Evolutionary conservation across 2,329 filamentous ascomycete species (phyloP), one percentile per base, ranked within the genome.

Genomic region (Helotiales sp.): DNA sequence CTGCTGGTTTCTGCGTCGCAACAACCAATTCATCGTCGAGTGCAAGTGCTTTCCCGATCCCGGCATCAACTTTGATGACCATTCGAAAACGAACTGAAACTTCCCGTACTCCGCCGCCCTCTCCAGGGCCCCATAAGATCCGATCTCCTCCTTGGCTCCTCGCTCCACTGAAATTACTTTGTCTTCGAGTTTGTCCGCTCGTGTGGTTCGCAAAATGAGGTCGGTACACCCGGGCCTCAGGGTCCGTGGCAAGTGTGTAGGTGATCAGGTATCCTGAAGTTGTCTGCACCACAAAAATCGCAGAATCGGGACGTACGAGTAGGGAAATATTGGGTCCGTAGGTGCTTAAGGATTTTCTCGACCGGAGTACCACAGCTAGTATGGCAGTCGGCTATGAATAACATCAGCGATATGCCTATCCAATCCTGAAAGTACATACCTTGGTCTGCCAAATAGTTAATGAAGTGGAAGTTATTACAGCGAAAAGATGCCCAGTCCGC

Each of bases 391-490:
- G 96, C 91, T 97, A 77, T 61, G 69, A 76, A 15, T 2, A 49
- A 47, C 7, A 47, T 70, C 60, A 71, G 68, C 71, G 59, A 64
- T 64, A 32, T 54, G 24, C 40, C 61, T 26, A 26, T 34, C 37
- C 62, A 28, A 58, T 20, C 50, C 6, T 50, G 22, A 57, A 34
- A 61, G 58, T 50, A 75, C 83, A 68, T 84, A 93, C 93, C 86
- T 95, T 95, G 64, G 93, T 95, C 81, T 99, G 96, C 96, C 96
- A 99, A 72, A 99, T 86, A n/a, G 92, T 93, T 78, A 99, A 88
- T 13, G 92, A 91, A 1, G 92, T 92, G 5, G 87, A 82, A 0
- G 95, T 97, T 76, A 97, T 93, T 55, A 93, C 93, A 61, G 92
- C 92, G 80, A 99, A 97, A 69, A 91, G 82, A 75, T 94, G 91